phyloP scores from a whole-genome alignment of 495 filamentous ascomycete species.

The Tuber microsphaerosporum region DNA sequence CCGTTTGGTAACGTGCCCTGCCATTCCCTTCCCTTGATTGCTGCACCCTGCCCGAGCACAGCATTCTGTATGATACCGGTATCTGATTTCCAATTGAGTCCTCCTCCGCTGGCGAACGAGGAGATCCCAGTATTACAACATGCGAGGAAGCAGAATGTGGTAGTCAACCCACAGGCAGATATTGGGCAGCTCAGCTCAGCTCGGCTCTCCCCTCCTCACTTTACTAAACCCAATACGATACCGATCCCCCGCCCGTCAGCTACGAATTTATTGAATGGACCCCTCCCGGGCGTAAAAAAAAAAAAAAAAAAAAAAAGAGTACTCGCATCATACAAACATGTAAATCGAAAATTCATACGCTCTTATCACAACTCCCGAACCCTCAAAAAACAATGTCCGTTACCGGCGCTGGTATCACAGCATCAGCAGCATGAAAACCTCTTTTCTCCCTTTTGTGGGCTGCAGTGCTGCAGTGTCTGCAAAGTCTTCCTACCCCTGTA shows the following conservation, averaged over 20 bases:
- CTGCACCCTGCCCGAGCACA: neutral
- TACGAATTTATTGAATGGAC: neutral
- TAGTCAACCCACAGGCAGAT: neutral
- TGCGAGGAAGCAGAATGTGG: neutral
- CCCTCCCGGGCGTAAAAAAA: neutral
- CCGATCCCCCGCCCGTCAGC: neutral
- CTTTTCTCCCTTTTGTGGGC: no score
- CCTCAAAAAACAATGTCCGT: neutral
- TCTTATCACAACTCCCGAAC: neutral
- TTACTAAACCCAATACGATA: neutral
- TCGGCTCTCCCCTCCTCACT: neutral
- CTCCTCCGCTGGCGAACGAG: neutral
- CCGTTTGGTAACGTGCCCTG: neutral
- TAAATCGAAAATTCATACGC: neutral
- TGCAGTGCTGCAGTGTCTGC: neutral
- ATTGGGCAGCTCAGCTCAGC: constrained; percentile 1
- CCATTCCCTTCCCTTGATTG: neutral
- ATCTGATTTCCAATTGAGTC: neutral
- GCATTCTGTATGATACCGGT: neutral
- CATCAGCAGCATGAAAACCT: neutral
- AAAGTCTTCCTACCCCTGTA: no score
- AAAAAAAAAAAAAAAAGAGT: neutral
- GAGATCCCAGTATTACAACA: neutral
- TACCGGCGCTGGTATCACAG: neutral
- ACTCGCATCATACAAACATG: neutral